Base-by-base conservation (phyloP, 129 eudicot species). In the Solidago caesia region DNA sequence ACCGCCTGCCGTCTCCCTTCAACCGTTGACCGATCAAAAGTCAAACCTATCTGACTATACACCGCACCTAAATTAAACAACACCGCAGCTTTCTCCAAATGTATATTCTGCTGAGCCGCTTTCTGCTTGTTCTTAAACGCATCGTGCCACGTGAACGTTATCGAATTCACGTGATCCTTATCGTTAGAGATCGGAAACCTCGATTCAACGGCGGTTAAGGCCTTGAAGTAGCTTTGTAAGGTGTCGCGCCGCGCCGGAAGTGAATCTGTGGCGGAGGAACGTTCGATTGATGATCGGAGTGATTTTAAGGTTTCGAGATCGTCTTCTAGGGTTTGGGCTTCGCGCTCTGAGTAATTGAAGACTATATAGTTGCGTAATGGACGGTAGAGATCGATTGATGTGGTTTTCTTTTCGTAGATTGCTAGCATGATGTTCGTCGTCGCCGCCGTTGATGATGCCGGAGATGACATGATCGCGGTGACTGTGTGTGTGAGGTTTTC, bases 51-150 rank as follows among this genome's bases (percentile, higher is more conserved):
- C 83, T 94, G 98, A 80, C 98, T 90, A 80, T 87, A 82, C 78
- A 94, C 97, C 48, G 98, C 96, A 12, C 97, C 98, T 85, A 94
- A 84, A 73, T 94, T 94, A 51, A 94, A 90, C 87, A 94, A 55
- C 53, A 88, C 83, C 11, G 96, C 98, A 10, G 98, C 98, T 85
- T 94, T 94, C 79, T 94, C 98, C 60, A 93, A 64, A 67, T 90
- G 96, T 27, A 93, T 80, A 59, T 86, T 94, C 85, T 87, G 89
- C 67, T 94, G 98, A 47, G 91, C 72, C 16, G 97, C 92, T 68
- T 94, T 94, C 2, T 62, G 65, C 77, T 80, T 88, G 56, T 21
- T 79, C 80, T 93, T 93, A 27, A 93, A 93, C 16, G 98, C 97
- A 53, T 94, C 98, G 84, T 86, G 82, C 98, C 98, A 94, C 39